Conservation (phyloP, 129 eudicot species). For the sunflower (Helianthus annuus) region HanXRQr2.0-SUNRISE NC_035435.2:145600140-145600639, state of each 20-base stretch:
- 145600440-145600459: background rate
- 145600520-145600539: too few species aligned
- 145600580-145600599: background rate
- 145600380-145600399: too few species aligned
- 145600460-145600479: background rate
- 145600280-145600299: constrained; percentile 45
- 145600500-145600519: background rate
- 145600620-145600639: too few species aligned
- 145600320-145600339: constrained; percentile 40
- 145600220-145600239: constrained; percentile 19
- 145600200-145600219: constrained; percentile 37
- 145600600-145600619: background rate
- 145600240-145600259: constrained; percentile 41
- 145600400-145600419: background rate
- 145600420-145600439: background rate
- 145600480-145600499: background rate
- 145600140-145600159: too few species aligned
- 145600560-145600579: background rate
- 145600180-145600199: constrained; percentile 40
- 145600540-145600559: background rate
- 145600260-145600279: constrained; percentile 70
- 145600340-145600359: background rate
- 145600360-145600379: background rate
- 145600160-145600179: constrained; percentile 57
- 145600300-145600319: constrained; percentile 64